These are phyloP conservation scores for Oropetium thomaeum DNA, from an alignment of 176 grass and related monocot genomes.

Conservation along the genomic window DNA sequence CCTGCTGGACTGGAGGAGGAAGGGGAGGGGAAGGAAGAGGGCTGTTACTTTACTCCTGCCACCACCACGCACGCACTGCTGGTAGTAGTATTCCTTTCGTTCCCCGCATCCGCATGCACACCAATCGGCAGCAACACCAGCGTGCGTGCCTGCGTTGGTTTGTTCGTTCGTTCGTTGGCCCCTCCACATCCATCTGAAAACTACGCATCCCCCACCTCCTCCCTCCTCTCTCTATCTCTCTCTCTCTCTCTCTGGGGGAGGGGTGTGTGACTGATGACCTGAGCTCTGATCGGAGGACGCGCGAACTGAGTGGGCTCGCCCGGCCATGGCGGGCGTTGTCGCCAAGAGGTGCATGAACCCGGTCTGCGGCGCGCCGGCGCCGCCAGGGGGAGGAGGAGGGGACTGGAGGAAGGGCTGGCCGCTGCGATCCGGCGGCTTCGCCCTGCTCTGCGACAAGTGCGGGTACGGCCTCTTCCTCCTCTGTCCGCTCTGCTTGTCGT, in stretches of 20 bases:
- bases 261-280: neutral
- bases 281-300: constrained; percentile 19
- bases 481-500: neutral
- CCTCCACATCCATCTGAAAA: constrained; percentile 61
- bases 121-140: constrained; percentile 1
- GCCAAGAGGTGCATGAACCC: constrained; percentile 80
- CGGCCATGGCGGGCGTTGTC: constrained; percentile 23
- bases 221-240: no score
- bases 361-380: constrained; percentile 49
- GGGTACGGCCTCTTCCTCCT: constrained; percentile 52
- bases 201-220: constrained; percentile 44
- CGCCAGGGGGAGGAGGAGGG: constrained; percentile 28
- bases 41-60: neutral
- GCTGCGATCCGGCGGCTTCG: constrained; percentile 78
- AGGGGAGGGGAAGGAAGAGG: no score
- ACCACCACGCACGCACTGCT: neutral
- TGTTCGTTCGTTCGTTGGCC: constrained; percentile 24
- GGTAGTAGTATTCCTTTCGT: constrained; percentile 5
- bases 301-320: neutral
- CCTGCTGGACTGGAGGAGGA: neutral
- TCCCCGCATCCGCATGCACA: constrained; percentile 41
- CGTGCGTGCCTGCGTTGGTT: neutral
- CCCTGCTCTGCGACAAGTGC: constrained; percentile 91
- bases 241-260: neutral
- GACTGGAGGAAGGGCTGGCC: constrained; percentile 94